Evolutionary conservation across 2,329 filamentous ascomycete species (phyloP).

Genomic region (Alternaria gansuensis): DNA sequence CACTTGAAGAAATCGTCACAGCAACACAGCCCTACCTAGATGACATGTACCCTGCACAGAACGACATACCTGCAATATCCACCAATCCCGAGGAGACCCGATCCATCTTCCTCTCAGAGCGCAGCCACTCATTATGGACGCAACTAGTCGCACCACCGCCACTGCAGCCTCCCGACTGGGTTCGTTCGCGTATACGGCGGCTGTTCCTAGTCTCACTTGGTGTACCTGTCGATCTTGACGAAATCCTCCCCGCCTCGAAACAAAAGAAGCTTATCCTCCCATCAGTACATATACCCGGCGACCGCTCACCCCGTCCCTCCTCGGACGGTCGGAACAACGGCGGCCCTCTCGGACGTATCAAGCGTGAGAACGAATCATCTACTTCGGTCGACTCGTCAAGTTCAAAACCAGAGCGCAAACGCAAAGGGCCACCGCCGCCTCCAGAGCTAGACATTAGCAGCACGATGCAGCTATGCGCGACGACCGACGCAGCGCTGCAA

Average conservation of each 20-base stretch:
- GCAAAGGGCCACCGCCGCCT: conserved; percentile 69
- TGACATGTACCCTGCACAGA: conserved; percentile 61
- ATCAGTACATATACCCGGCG: conserved; percentile 66
- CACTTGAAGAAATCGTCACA: conserved; percentile 66
- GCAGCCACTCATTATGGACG: conserved; percentile 91
- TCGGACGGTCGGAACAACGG: conserved; percentile 50
- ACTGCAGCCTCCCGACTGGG: conserved; percentile 96
- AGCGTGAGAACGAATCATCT: conserved; percentile 51
- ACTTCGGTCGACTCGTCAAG: conserved; percentile 52
- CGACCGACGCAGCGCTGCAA: conserved; percentile 81
- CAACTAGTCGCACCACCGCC: conserved; percentile 95
- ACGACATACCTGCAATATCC: conserved; percentile 57
- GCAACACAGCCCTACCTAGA: conserved; percentile 73
- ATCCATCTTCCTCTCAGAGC: conserved; percentile 73
- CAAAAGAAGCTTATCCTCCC: conserved; percentile 97
- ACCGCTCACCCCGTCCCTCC: conserved; percentile 50
- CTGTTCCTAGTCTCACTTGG: conserved; percentile 95
- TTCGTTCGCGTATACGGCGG: conserved; percentile 90
- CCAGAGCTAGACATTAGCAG: conserved; percentile 82
- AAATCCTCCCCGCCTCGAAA: conserved; percentile 95
- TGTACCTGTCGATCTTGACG: conserved; percentile 94
- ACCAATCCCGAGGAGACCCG: conserved; percentile 37
- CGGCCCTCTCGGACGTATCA: conserved; percentile 49
- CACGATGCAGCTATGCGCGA: conserved; percentile 79
- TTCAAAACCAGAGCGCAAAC: conserved; percentile 55